phyloP scores from a whole-genome alignment of 108 stramenopile genomes.

The Parmales sp. region DNA sequence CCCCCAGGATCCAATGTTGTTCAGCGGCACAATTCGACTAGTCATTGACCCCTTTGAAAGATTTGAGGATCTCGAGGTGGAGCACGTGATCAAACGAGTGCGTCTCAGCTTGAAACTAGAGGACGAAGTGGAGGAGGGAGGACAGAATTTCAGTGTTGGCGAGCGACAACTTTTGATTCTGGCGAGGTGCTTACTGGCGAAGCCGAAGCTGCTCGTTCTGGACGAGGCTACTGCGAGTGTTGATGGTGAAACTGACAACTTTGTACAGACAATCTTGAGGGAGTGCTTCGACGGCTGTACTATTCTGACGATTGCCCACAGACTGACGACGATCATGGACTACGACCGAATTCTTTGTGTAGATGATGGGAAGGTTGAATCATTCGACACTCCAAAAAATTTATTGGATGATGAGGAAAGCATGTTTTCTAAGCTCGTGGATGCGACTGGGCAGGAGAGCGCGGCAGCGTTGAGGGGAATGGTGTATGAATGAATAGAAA shows the following conservation, averaged over 20 bases:
- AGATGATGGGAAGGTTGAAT: constrained; percentile 68
- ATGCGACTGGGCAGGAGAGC: constrained; percentile 57
- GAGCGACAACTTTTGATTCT: constrained; percentile 82
- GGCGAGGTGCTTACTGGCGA: constrained; percentile 69
- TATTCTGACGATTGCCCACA: constrained; percentile 79
- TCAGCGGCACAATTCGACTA: constrained; percentile 77
- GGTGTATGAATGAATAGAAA: too few species aligned
- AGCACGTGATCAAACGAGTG: constrained; percentile 62
- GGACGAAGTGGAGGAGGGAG: constrained; percentile 64
- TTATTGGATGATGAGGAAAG: constrained; percentile 51
- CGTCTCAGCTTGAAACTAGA: constrained; percentile 28
- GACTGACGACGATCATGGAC: constrained; percentile 81
- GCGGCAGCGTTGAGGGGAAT: constrained; percentile 28
- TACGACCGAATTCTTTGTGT: constrained; percentile 75
- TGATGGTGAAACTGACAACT: constrained; percentile 51
- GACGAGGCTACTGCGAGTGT: constrained; percentile 63
- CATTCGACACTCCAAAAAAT: constrained; percentile 66
- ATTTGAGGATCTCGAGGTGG: constrained; percentile 51
- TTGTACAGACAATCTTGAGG: constrained; percentile 78
- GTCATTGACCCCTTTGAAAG: constrained; percentile 81
- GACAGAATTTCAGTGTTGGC: constrained; percentile 74
- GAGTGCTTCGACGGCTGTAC: constrained; percentile 70
- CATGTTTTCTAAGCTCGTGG: constrained; percentile 62
- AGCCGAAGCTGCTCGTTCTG: constrained; percentile 56
- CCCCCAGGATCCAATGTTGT: constrained; percentile 89